These are phyloP conservation scores for Vicia villosa DNA, from an alignment of 306 rosid species.

Conservation along the genomic window DNA sequence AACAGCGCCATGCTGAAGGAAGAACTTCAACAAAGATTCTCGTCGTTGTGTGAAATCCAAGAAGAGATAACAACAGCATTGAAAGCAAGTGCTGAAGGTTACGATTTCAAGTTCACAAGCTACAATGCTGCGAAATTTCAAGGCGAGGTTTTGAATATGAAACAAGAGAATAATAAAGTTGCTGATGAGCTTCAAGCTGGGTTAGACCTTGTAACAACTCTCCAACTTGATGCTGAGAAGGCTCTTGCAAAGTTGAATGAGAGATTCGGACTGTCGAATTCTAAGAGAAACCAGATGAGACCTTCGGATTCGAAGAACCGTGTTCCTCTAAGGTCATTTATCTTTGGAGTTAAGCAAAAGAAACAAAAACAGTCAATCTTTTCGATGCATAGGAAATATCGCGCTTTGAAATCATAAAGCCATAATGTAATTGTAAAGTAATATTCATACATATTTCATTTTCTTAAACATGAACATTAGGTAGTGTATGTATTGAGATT, in stretches of 20 bases:
- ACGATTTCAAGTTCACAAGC: constrained; percentile 87
- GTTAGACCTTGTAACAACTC: constrained; percentile 57
- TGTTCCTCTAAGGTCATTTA: constrained; percentile 85
- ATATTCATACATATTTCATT: neutral
- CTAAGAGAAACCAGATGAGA: constrained; percentile 54
- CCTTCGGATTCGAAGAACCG: constrained; percentile 47
- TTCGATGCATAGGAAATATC: constrained; percentile 64
- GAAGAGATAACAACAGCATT: constrained; percentile 79
- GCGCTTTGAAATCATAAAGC: constrained; percentile 39
- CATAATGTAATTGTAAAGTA: constrained; percentile 42
- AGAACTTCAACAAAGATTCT: constrained; percentile 68
- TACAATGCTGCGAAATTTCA: constrained; percentile 96
- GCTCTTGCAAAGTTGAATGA: constrained; percentile 67
- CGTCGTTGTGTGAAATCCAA: constrained; percentile 80
- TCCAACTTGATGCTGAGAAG: constrained; percentile 70
- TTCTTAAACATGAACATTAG: constrained; percentile 15
- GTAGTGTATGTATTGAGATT: constrained; percentile 28
- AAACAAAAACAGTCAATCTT: constrained; percentile 69
- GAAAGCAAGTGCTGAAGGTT: constrained; percentile 83
- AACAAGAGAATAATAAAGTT: constrained; percentile 89
- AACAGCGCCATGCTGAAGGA: constrained; percentile 60
- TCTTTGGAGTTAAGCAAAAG: constrained; percentile 77
- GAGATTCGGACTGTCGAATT: constrained; percentile 55
- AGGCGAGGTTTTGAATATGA: constrained; percentile 97
- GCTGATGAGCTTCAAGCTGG: constrained; percentile 89